Conservation (phyloP, 2,329 filamentous ascomycete species). For the Penicillium sp. region DNA sequence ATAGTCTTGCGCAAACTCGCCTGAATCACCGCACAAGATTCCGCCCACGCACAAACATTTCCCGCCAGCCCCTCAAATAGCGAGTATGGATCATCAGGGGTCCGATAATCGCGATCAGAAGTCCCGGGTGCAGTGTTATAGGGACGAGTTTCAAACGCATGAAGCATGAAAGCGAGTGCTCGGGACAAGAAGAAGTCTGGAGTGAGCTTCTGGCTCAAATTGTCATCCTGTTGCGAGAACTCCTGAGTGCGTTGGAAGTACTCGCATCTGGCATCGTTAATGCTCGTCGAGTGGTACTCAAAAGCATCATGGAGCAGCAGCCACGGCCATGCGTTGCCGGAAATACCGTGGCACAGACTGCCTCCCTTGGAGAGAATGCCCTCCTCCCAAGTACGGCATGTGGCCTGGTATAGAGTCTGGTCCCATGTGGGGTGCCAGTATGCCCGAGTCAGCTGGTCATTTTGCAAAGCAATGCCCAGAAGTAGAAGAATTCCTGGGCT, state of each 20-base stretch:
- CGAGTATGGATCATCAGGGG: conserved; percentile 49
- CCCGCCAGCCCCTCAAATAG: conserved; percentile 50
- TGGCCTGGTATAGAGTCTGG: conserved; percentile 40
- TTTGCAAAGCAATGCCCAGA: conserved; percentile 42
- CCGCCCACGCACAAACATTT: conserved; percentile 50
- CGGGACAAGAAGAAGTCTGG: conserved; percentile 48
- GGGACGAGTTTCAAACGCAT: conserved; percentile 46
- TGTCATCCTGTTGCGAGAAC: conserved; percentile 6
- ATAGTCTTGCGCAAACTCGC: conserved; percentile 44
- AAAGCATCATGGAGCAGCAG: conserved; percentile 46
- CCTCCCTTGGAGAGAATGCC: conserved; percentile 51
- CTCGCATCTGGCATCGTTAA: conserved; percentile 31
- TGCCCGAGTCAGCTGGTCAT: conserved; percentile 30
- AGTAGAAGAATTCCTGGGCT: conserved; percentile 47
- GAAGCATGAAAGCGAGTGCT: conserved; percentile 46
- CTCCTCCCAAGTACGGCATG: conserved; percentile 49
- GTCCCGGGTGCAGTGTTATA: conserved; percentile 34
- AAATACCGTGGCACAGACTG: conserved; percentile 49
- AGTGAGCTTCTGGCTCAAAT: conserved; percentile 29
- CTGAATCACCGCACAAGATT: conserved; percentile 45
- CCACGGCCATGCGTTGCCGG: conserved; percentile 51
- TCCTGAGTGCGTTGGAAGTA: conserved; percentile 29
- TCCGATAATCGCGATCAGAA: conserved; percentile 41
- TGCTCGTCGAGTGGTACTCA: conserved; percentile 38
- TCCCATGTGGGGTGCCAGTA: conserved; percentile 50